Conservation (phyloP, 202 grass and related monocot genomes). For the Zoysia matrella region DNA sequence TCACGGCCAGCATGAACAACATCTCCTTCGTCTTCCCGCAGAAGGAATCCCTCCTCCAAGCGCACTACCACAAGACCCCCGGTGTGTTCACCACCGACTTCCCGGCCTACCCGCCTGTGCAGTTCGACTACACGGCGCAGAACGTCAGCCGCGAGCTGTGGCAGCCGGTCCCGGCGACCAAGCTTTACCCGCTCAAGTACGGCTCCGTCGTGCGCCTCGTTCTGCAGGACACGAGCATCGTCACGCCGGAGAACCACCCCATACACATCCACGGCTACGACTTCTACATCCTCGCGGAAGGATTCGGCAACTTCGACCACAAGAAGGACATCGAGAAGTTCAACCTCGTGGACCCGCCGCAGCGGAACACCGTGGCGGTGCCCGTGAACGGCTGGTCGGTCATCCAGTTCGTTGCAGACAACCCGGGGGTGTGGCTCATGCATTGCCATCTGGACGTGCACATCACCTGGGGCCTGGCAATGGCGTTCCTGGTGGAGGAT, state of each 20-base stretch:
- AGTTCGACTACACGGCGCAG: slow-evolving; percentile 84
- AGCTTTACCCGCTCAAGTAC: slow-evolving; percentile 64
- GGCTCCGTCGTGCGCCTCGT: slow-evolving; percentile 76
- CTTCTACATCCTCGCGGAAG: slow-evolving; percentile 39
- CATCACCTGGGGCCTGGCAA: slow-evolving; percentile 84
- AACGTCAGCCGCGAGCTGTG: slow-evolving; percentile 65
- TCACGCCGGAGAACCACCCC: slow-evolving; percentile 81
- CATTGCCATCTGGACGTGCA: slow-evolving; percentile 94
- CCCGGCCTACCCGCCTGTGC: slow-evolving; percentile 64
- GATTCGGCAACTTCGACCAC: slow-evolving; percentile 79
- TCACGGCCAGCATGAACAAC: slow-evolving; percentile 88
- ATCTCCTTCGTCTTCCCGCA: slow-evolving; percentile 80
- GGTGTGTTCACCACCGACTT: slow-evolving; percentile 80
- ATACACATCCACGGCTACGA: slow-evolving; percentile 93
- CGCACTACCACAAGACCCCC: slow-evolving; percentile 47
- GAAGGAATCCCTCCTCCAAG: slow-evolving; percentile 63
- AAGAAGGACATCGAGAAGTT: slow-evolving; percentile 69
- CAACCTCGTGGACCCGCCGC: slow-evolving; percentile 80
- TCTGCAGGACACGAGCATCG: slow-evolving; percentile 79
- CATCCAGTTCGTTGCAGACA: slow-evolving; percentile 80
- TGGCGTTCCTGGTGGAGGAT: slow-evolving; percentile 79
- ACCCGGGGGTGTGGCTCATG: slow-evolving; percentile 81
- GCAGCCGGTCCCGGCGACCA: slow-evolving; percentile 64
- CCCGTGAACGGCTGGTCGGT: slow-evolving; percentile 89
- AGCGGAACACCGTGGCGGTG: slow-evolving; percentile 87